Evolutionary conservation across 495 filamentous ascomycete genomes (phyloP), one percentile per base, ranked within the genome.

Genomic region (Penicillium goetzii): DNA sequence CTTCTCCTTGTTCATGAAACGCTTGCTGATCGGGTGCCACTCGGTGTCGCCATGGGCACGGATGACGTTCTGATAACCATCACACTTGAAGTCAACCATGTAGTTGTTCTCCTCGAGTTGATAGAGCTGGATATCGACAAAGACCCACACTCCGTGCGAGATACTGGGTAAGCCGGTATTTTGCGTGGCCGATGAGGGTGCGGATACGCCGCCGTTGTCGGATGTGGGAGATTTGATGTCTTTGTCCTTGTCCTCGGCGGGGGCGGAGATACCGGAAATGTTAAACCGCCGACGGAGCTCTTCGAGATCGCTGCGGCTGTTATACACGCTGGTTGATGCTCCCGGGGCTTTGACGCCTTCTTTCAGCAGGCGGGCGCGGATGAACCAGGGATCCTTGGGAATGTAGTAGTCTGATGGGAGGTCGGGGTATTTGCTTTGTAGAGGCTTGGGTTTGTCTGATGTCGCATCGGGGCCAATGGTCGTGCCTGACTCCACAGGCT

Each of bases 1-100:
- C 68, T 84, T 85, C 64, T 84, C 83, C 63, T 80, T 81, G 64
- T 83, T 81, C 56, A 72, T 75, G 68, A 79, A 69, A 15, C 80
- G 74, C 55, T 80, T 81, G 73, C 78, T 81, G 50, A 83, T 78
- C 9, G 80, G 77, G 38, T 73, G 72, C 80, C 80, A 83, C 51
- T 81, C 80, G 14, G 71, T 66, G 15, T 77, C 78, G 26, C 77
- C 73, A 8, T 79, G 74, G 8, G 77, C 73, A n/a, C 82, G 79
- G 55, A 87, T 80, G 55, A 91, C 79, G 40, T 91, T 90, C 76
- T 99, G 95, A 75, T 99, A 99, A 8, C 95, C 95, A n/a, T 93
- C 92, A 71, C 95, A 97, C 72, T 96, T 98, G 84, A 99, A 98
- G 74, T 99, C 95, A 28, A 99, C 95, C 65, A 98, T 89, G 75